Base-by-base conservation (phyloP, 129 eudicot genomes). In the Tanacetum coccineum region DNA sequence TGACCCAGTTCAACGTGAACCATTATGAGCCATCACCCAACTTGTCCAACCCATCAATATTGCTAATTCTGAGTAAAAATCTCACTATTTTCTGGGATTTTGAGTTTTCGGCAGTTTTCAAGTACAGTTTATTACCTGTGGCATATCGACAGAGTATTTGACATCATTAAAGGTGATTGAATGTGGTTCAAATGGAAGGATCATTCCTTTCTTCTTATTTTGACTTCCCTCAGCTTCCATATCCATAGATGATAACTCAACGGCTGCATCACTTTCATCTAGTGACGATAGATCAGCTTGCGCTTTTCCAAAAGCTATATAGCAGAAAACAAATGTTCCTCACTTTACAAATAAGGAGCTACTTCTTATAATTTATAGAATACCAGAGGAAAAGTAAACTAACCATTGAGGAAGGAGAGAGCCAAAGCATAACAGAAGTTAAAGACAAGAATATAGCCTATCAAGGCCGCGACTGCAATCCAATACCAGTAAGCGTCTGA, bases 61-160 rank as follows among this genome's bases (percentile, higher is more conserved):
- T 28, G 6, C 0, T 28, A 5, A 3, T 28, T 28, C 32, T 28
- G 32, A 1, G 20, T 52, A 55, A 21, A 21, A 20, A 55, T 55
- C 59, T 9, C 14, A 55, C 9, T 9, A 28, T 22, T 12, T 20
- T 55, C 7, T 56, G 62, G 36, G 39, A 10, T 17, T 22, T 19
- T 3, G 32, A 11, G 13, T 7, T 56, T 13, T 22, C 8, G 20
- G 6, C 30, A 11, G 12, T 8, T 56, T 13, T 57, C 3, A 57
- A 57, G 62, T 57, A 55, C 15, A 18, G 36, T 61, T 2, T 44
- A 77, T 91, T 76, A 90, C 97, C 84, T 66, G 82, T 68, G 97
- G 95, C 97, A 90, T 90, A 84, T 90, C 97, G 15, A 87, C 94
- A 2, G 97, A 87, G 79, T 91, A 91, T 59, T 67, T 78, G 40